Conservation (phyloP, 345 rosid species). For the Rubroshorea leprosula region DNA sequence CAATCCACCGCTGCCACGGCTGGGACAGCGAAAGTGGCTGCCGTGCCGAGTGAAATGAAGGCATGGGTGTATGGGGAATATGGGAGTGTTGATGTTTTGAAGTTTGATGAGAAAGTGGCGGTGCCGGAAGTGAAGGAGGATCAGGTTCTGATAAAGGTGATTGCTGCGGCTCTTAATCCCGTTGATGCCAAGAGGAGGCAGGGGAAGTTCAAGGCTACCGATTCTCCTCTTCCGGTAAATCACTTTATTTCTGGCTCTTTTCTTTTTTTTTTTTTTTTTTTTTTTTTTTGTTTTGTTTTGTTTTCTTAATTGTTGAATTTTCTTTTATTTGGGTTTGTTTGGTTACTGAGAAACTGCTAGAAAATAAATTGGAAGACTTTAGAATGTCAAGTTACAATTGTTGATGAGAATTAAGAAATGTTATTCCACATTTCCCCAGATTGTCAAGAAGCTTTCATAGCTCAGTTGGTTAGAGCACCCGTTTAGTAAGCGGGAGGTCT, state of each 20-base stretch:
- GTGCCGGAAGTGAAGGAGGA: slow-evolving; percentile 80
- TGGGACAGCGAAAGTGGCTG: slow-evolving; percentile 24
- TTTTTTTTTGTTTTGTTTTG: not conserved
- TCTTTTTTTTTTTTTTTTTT: not conserved
- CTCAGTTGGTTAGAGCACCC: slow-evolving; percentile 98
- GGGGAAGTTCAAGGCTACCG: slow-evolving; percentile 96
- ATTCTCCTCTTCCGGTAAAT: slow-evolving; percentile 83
- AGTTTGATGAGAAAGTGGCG: slow-evolving; percentile 55
- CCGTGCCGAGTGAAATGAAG: slow-evolving; percentile 66
- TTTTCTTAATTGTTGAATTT: not conserved
- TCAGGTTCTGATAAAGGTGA: slow-evolving; percentile 78
- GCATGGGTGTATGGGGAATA: slow-evolving; percentile 79
- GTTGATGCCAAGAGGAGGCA: slow-evolving; percentile 80
- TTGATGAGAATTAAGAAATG: no score
- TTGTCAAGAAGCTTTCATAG: slow-evolving; percentile 38
- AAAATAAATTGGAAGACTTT: no score
- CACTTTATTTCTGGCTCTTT: not conserved
- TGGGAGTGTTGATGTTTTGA: slow-evolving; percentile 80
- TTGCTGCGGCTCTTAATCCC: slow-evolving; percentile 88
- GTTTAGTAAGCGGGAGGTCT: slow-evolving; percentile 98
- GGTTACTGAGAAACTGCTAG: not conserved
- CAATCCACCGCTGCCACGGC: slow-evolving; percentile 46
- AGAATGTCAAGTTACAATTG: no score
- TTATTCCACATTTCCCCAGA: no score
- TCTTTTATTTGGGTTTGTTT: not conserved